Base-by-base conservation (phyloP, 495 filamentous ascomycete genomes). In the Penicillium longicatenatum region DNA sequence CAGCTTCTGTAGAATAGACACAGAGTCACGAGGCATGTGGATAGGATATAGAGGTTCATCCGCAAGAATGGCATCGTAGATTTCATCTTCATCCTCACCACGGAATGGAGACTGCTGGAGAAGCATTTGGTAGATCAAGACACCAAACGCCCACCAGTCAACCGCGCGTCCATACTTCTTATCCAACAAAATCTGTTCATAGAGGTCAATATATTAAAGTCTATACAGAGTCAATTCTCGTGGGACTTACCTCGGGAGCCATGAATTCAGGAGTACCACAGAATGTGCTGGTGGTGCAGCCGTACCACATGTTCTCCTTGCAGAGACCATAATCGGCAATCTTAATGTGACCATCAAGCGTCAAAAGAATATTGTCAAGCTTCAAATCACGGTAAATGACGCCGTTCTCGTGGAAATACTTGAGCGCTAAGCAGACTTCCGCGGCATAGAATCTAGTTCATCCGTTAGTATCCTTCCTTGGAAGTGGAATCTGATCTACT, bases 101-200 rank as follows among this genome's bases (percentile, higher is more conserved):
- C 94, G 89, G 89, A 99, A 99, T 4, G 94, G 94, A 22, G 93
- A 97, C 69, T 99, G 94, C 67, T 99, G 94, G 41, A 99, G 85
- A 43, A 99, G 87, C 94, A 99, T 99, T 78, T 99, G 94, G 74
- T 99, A 99, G 60, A 99, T 99, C 58, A 99, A 79, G 33, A 99
- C 94, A 66, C 94, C 94, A 72, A 99, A 99, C n/a, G 94, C 94
- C 94, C 94, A 99, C 94, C 94, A 99, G 72, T 99, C 94, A 55
- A 99, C 94, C n/a, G 94, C 93, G 50, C 94, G 87, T 39, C 93
- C 94, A 70, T 98, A 99, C 70, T 96, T 96, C 81, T 98, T 98
- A 73, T 99, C 94, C 55, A 99, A 82, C 10, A 99, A 77, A 75
- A 99, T 99, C 90, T 96, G n/a, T 30, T 14, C 6, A 39, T 20